phyloP scores from a whole-genome alignment of 768 basidiomycete species.

The Boletellus ananas region DNA sequence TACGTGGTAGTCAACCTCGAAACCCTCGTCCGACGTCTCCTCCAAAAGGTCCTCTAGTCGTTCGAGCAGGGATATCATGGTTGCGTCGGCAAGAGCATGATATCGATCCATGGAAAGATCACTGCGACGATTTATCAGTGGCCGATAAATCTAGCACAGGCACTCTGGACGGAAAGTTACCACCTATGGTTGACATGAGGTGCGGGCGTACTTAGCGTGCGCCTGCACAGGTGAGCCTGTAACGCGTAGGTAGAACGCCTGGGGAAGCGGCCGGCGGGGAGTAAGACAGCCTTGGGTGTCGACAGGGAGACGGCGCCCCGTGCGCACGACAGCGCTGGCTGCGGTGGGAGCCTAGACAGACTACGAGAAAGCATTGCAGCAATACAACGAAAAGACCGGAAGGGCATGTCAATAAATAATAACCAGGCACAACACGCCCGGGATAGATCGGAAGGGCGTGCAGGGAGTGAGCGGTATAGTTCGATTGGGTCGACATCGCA shows the following conservation, averaged over 20 bases:
- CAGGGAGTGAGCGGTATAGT: too few relatives aligned
- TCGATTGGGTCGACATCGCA: not conserved
- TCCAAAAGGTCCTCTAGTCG: slow-evolving; percentile 73
- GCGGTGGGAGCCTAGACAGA: slow-evolving; percentile 14
- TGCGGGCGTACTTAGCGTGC: slow-evolving; percentile 46
- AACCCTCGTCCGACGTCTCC: slow-evolving; percentile 45
- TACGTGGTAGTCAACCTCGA: slow-evolving; percentile 90
- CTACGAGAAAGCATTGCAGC: slow-evolving; percentile 18
- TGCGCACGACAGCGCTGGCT: slow-evolving; percentile 3
- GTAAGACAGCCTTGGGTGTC: slow-evolving; percentile 1
- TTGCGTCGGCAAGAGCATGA: slow-evolving; percentile 64
- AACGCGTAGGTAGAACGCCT: not conserved
- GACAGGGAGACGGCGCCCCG: slow-evolving; percentile 2
- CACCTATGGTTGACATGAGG: slow-evolving; percentile 58
- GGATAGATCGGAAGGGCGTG: too few relatives aligned
- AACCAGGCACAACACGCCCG: not conserved
- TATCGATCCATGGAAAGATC: slow-evolving; percentile 63
- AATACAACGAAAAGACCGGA: too few relatives aligned
- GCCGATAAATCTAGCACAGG: not conserved
- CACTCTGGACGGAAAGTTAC: not conserved
- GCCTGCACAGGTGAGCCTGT: slow-evolving; percentile 13
- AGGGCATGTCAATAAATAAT: not conserved
- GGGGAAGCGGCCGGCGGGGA: not conserved
- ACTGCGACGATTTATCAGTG: slow-evolving; percentile 25
- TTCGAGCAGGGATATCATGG: slow-evolving; percentile 76